Base-by-base conservation (phyloP, 768 basidiomycete species). In the Mycena sanguinolenta region DNA sequence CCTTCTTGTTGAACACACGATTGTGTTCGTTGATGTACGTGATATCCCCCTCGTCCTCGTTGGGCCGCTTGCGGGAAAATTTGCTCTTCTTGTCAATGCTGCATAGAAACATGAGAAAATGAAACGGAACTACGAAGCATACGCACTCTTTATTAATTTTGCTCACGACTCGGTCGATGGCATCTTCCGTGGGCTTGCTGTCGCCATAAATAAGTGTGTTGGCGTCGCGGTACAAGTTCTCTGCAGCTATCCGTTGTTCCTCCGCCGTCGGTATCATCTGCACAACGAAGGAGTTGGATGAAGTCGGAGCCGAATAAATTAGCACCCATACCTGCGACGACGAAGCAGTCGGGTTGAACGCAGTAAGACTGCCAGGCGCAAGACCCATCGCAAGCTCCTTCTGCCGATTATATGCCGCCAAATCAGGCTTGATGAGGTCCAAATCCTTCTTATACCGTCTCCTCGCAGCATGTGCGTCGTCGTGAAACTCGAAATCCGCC, bases 1-100 rank as follows among this genome's bases (percentile, higher is more conserved):
- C 94, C 92, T 97, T 98, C 84, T 96, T 96, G 89, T 98, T 98
- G 88, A 98, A 99, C 55, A 98, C 96, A 72, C 95, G 90, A 81
- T 98, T 97, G 81, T 93, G 92, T 81, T 99, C 95, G 86, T 99
- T 99, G 88, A 99, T 99, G 79, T 99, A 99, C 7, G 96, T 99
- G 80, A 99, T 94, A 74, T 98, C 97, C 63, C 95, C 96, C 70
- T 97, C 93, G 60, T 95, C 94, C 76, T 98, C 96, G 84, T 97
- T 96, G 79, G 85, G 88, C 74, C 87, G 87, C 82, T 97, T 97
- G 73, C 96, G 88, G 46, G 94, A 96, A 83, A 95, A 95, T 77
- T 94, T 96, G 77, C 89, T 86, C 79, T 95, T 93, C 85, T 95
- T 94, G 84, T 96, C 95, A 74, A 96, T 90, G 75, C 95, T 97